Evolutionary conservation across 805 yeast species (phyloP).

Genomic region (Ogataea polymorpha): DNA sequence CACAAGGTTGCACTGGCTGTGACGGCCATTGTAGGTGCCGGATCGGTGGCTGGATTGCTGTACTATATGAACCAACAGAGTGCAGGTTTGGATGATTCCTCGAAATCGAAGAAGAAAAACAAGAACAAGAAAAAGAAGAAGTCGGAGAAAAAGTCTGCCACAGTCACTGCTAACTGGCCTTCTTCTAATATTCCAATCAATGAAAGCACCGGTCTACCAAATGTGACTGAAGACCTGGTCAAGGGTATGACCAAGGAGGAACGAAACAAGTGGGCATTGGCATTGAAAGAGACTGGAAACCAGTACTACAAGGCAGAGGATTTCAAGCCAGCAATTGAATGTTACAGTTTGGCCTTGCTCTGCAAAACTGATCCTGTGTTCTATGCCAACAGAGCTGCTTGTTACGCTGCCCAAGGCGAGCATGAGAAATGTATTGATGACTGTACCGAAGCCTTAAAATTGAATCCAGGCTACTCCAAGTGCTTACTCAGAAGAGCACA

Average conservation of each 20-base stretch:
- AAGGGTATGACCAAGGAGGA: conserved; percentile 45
- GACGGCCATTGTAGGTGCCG: conserved; percentile 49
- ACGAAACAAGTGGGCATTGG: conserved; percentile 63
- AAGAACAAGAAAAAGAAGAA: conserved; percentile 44
- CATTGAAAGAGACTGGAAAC: conserved; percentile 89
- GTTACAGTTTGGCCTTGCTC: conserved; percentile 73
- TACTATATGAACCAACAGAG: conserved; percentile 38
- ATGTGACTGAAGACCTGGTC: conserved; percentile 45
- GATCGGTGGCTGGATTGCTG: conserved; percentile 47
- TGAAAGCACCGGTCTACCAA: conserved; percentile 53
- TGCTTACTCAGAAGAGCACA: conserved; percentile 91
- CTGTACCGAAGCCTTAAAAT: conserved; percentile 77
- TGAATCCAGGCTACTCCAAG: conserved; percentile 88
- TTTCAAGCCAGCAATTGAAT: conserved; percentile 71
- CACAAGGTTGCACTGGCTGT: conserved; percentile 49
- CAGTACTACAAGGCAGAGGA: conserved; percentile 66
- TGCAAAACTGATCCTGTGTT: conserved; percentile 82
- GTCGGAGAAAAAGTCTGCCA: conserved; percentile 33
- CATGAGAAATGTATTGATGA: conserved; percentile 84
- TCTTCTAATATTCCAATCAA: conserved; percentile 47
- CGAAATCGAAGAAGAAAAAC: conserved; percentile 32
- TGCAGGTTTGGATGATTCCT: conserved; percentile 14
- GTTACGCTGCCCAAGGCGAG: conserved; percentile 78
- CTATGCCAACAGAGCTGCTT: conserved; percentile 95
- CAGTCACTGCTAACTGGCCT: conserved; percentile 20